Conservation (phyloP, 257 asterid species). For the Linaria vulgaris region DNA sequence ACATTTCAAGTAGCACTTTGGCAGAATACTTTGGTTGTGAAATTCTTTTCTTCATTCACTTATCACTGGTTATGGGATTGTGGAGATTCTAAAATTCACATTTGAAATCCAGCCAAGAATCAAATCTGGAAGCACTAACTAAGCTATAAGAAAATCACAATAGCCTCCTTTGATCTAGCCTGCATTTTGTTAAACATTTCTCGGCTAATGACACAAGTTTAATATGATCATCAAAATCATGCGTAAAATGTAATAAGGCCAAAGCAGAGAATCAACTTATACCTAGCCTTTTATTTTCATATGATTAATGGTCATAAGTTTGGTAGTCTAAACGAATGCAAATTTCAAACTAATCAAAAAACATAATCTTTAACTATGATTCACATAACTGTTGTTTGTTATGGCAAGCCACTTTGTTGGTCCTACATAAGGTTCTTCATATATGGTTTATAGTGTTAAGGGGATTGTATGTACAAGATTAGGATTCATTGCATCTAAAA, state of each 20-base stretch:
- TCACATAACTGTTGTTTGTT: slow-evolving; percentile 21
- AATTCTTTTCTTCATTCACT: too few species aligned
- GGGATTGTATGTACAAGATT: slow-evolving; percentile 8
- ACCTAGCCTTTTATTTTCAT: neutral
- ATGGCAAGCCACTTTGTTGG: slow-evolving; percentile 37
- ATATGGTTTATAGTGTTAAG: slow-evolving; percentile 13
- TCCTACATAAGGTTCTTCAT: slow-evolving; percentile 20
- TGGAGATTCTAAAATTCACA: too few species aligned
- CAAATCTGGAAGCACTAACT: too few species aligned
- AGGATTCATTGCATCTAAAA: neutral
- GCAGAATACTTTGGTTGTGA: too few species aligned
- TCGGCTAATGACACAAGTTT: slow-evolving; percentile 48
- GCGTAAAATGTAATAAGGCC: neutral
- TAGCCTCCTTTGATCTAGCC: slow-evolving; percentile 97
- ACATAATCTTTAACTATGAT: slow-evolving; percentile 17
- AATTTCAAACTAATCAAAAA: slow-evolving; percentile 20
- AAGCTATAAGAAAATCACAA: too few species aligned
- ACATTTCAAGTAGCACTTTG: too few species aligned
- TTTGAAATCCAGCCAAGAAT: too few species aligned
- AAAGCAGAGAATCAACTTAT: too few species aligned
- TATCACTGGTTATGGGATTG: too few species aligned
- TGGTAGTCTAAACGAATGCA: slow-evolving; percentile 28
- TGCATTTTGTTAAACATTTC: slow-evolving; percentile 86
- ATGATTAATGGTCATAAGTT: neutral
- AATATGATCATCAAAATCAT: neutral